Conservation (phyloP, 148 eudicot species). For the Vaccinium macrocarpon region DNA sequence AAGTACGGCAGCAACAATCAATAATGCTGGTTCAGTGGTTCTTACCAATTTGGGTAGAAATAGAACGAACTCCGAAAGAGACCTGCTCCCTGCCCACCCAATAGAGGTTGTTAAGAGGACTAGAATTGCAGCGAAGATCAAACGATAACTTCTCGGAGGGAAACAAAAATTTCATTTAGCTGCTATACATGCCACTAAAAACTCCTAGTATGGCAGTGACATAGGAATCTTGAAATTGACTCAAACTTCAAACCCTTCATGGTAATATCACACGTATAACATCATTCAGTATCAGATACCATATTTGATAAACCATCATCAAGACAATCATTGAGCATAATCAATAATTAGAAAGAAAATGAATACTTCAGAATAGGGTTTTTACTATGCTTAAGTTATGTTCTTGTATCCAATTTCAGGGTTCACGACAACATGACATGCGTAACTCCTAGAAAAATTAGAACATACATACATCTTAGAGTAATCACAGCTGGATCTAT, state of each 20-base stretch:
- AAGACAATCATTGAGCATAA: background rate
- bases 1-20: background rate
- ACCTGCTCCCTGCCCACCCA: constrained; percentile 63
- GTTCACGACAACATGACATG: background rate
- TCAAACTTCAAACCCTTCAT: background rate
- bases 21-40: constrained; percentile 17
- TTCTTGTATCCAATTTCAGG: background rate
- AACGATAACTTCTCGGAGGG: background rate
- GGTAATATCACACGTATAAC: background rate
- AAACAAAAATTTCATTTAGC: background rate
- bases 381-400: background rate
- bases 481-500: background rate
- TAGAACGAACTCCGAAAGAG: constrained; percentile 61
- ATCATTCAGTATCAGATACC: background rate
- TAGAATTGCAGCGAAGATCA: background rate
- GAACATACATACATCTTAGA: background rate
- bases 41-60: constrained; percentile 90
- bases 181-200: background rate
- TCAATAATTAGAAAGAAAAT: background rate
- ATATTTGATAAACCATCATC: background rate
- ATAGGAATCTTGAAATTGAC: background rate
- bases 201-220: background rate
- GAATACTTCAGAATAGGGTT: background rate
- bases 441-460: background rate
- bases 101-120: constrained; percentile 6